Percentiles rank a stretch among this genome's conserved stretches.
Evolutionary conservation across 345 rosid genomes (phyloP).

Genomic region (Garcia nutans): DNA sequence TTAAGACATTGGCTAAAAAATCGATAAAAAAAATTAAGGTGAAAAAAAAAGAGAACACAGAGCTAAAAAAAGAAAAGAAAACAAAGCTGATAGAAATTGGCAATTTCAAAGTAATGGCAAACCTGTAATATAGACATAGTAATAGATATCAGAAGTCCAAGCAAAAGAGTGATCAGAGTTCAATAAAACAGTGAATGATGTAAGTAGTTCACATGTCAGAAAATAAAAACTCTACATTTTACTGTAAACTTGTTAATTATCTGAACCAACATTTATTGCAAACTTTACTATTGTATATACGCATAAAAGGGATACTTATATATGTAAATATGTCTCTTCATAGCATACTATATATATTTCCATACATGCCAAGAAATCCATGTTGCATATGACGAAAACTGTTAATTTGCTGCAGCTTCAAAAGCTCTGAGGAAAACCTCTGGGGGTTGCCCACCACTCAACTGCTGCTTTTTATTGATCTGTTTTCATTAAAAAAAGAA

Average conservation of each 20-base stretch:
- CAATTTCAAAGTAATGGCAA: too few species aligned
- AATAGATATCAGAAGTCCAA: too few species aligned
- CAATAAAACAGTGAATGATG: too few species aligned
- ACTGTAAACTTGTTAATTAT: not conserved
- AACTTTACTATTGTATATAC: not conserved
- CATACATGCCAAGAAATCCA: not conserved
- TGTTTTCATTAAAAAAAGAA: constrained; percentile 30
- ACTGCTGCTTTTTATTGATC: constrained; percentile 72
- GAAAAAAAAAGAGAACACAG: too few species aligned
- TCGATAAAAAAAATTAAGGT: too few species aligned
- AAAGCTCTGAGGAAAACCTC: constrained; percentile 72
- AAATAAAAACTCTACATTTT: not conserved
- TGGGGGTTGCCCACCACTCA: constrained; percentile 79
- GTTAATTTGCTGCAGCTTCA: constrained; percentile 43
- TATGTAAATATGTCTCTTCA: not conserved
- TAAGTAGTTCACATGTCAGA: not conserved
- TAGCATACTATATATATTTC: too few species aligned
- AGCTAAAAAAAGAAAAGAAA: too few species aligned
- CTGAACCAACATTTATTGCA: not conserved
- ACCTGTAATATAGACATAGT: too few species aligned
- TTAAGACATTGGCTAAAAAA: too few species aligned
- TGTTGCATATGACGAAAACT: not conserved
- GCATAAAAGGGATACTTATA: not conserved
- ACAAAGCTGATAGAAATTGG: too few species aligned
- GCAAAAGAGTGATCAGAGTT: too few species aligned